Percentiles rank a stretch among this genome's conserved stretches.
phyloP scores from a whole-genome alignment of 208 protist genomes.

The Borovskyia barvae region DNA sequence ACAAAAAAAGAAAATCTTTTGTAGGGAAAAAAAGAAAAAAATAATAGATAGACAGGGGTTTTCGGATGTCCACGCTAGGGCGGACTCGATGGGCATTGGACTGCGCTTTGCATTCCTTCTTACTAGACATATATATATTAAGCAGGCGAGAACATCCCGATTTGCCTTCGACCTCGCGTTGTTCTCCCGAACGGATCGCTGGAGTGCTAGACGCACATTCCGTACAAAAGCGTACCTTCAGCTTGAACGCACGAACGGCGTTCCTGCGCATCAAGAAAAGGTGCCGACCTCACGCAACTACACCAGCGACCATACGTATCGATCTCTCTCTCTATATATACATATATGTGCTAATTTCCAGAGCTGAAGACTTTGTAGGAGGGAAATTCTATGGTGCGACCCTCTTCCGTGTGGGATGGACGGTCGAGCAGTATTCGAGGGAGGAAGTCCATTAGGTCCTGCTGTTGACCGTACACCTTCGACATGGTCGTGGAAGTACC shows the following conservation, averaged over 20 bases:
- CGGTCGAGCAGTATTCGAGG: slow-evolving; percentile 72
- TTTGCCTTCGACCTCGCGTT: too few species aligned
- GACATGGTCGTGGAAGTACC: slow-evolving; percentile 71
- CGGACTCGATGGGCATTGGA: not conserved
- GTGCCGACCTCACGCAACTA: too few species aligned
- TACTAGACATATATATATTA: not conserved
- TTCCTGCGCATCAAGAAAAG: too few species aligned
- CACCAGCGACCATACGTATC: too few species aligned
- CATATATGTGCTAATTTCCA: too few species aligned
- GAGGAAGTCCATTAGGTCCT: slow-evolving; percentile 85
- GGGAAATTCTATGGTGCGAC: slow-evolving; percentile 49
- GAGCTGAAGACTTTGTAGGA: slow-evolving; percentile 37
- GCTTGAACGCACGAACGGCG: too few species aligned
- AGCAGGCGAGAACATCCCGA: not conserved
- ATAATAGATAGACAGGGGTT: not conserved
- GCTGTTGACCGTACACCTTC: slow-evolving; percentile 74
- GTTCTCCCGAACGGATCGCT: too few species aligned
- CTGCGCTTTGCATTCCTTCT: not conserved
- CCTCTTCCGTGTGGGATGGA: slow-evolving; percentile 58
- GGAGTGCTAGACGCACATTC: too few species aligned
- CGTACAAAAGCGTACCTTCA: too few species aligned
- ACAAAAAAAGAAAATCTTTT: too few species aligned
- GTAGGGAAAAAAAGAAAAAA: not conserved
- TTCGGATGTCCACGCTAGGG: not conserved
- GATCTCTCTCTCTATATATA: too few species aligned